A percentile compares a stretch with the other conserved stretches of the same genome.
Evolutionary conservation across 257 asterid genomes (phyloP).

Genomic region (Gentiana macrophylla): DNA sequence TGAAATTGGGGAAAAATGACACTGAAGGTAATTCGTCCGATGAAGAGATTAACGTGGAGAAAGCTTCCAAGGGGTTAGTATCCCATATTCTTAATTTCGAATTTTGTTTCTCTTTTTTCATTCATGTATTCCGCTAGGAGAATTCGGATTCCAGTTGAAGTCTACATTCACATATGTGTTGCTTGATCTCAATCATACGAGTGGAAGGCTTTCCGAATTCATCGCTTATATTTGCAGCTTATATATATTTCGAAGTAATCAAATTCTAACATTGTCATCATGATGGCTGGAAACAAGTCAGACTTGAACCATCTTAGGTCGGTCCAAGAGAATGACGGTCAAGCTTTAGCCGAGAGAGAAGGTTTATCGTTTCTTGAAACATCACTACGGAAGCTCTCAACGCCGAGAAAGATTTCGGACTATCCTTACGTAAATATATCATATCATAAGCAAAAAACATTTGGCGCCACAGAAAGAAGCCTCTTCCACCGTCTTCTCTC

Average conservation of each 20-base stretch:
- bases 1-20: too few species aligned
- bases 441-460: conserved; percentile 71
- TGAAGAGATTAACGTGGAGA: too few species aligned
- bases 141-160: too few species aligned
- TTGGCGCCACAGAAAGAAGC: conserved; percentile 75
- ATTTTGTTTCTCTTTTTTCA: too few species aligned
- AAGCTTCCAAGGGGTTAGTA: too few species aligned
- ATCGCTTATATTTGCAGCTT: too few species aligned
- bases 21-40: too few species aligned
- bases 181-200: too few species aligned
- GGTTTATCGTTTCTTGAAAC: conserved; percentile 78
- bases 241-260: conserved; percentile 1
- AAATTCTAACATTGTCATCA: conserved; percentile 66
- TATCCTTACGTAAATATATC: conserved; percentile 53
- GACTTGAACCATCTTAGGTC: conserved; percentile 71
- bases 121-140: too few species aligned
- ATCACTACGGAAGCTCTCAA: conserved; percentile 57
- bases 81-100: too few species aligned
- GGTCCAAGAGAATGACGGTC: conserved; percentile 58
- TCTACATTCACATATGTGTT: too few species aligned
- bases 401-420: conserved; percentile 65
- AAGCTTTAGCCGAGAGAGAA: conserved; percentile 67
- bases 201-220: too few species aligned
- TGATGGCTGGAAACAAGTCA: conserved; percentile 79
- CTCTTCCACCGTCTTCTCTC: conserved; percentile 33